Percentiles rank a stretch among this genome's conserved stretches.
phyloP scores from a whole-genome alignment of 176 grass and related monocot species.

The Neostapfia colusana region DNA sequence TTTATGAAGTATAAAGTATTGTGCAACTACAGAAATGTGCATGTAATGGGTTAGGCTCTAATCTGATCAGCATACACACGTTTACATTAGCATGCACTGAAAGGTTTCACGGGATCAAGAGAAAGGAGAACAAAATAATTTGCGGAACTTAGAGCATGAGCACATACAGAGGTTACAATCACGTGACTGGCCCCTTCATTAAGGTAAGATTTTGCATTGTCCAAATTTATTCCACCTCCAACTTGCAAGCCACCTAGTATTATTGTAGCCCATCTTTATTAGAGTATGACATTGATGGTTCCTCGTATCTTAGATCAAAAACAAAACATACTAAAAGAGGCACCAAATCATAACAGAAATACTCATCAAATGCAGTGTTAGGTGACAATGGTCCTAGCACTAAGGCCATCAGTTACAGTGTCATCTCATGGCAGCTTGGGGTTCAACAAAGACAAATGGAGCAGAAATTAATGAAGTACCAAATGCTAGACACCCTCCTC shows the following conservation, averaged over 20 bases:
- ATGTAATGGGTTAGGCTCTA: neutral
- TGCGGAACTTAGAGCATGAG: conserved; percentile 29
- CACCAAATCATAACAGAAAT: conserved; percentile 20
- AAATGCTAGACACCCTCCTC: neutral
- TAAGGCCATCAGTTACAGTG: neutral
- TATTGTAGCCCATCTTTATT: conserved; percentile 36
- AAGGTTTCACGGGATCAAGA: conserved; percentile 7
- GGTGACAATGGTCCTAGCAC: neutral
- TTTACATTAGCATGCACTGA: neutral
- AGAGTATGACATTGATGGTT: conserved; percentile 20
- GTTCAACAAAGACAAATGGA: neutral
- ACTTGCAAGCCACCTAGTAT: conserved; percentile 89
- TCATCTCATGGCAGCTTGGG: neutral
- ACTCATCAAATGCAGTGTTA: neutral
- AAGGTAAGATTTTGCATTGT: conserved; percentile 76
- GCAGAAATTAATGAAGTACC: neutral
- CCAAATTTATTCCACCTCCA: conserved; percentile 91
- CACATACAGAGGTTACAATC: conserved; percentile 89
- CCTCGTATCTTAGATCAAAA: neutral
- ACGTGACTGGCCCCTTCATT: conserved; percentile 95
- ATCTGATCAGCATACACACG: neutral
- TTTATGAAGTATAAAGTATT: neutral
- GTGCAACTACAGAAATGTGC: neutral
- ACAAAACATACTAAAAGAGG: conserved; percentile 18
- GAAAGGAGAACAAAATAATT: conserved; percentile 6